Conservation (phyloP, 352 stramenopile genomes). For the Phytopythium litorale region DNA sequence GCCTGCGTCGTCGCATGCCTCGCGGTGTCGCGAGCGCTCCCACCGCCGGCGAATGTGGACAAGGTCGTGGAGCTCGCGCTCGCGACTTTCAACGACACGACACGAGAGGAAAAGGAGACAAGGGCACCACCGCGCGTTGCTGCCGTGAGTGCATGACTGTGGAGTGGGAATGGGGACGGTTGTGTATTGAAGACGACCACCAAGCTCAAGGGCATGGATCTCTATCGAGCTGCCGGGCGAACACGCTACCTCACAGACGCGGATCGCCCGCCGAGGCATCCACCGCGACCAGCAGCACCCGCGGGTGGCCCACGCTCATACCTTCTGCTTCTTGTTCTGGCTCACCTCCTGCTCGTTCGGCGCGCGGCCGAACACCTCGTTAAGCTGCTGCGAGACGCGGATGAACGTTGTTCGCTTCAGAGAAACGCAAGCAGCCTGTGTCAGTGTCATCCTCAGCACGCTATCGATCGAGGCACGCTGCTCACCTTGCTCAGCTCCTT, state of each 20-base stretch:
- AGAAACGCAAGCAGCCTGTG: conserved; percentile 4
- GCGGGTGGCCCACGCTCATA: not conserved
- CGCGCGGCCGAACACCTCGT: conserved; percentile 87
- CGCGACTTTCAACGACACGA: not conserved
- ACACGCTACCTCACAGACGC: not conserved
- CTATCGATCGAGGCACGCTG: not conserved
- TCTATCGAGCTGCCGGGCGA: not conserved
- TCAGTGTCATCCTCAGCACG: not conserved
- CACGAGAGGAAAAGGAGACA: not conserved
- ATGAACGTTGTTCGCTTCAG: conserved; percentile 91
- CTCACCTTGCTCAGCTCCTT: conserved; percentile 90
- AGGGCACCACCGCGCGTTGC: not conserved
- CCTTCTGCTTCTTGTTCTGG: conserved; percentile 60
- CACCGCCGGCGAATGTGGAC: conserved; percentile 2
- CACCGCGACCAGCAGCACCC: not conserved
- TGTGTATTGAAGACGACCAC: not conserved
- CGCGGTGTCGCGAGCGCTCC: conserved; percentile 1
- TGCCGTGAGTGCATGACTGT: not conserved
- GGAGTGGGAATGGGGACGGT: not conserved
- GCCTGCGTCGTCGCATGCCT: conserved; percentile 10
- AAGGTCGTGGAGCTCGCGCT: not conserved
- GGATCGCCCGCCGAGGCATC: not conserved
- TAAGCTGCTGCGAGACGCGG: conserved; percentile 90
- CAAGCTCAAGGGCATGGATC: not conserved
- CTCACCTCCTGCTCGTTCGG: conserved; percentile 71